A percentile compares a stretch with the other conserved stretches of the same genome.
Evolutionary conservation across 768 basidiomycete species (phyloP).

Genomic region (Podaxis sp.): DNA sequence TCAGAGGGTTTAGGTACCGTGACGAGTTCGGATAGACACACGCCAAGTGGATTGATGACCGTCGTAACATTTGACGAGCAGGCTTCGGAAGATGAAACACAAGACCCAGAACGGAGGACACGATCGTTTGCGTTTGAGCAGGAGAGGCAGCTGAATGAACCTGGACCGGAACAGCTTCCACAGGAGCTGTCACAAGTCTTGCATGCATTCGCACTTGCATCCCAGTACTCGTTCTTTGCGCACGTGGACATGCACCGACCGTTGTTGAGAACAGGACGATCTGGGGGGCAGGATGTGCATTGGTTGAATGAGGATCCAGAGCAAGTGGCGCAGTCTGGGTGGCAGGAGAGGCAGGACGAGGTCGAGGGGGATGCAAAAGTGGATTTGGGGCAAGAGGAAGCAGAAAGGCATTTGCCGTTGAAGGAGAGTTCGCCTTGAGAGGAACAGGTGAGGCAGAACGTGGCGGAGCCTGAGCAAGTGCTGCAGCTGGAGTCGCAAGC

Average conservation of each 20-base stretch:
- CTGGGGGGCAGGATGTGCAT: slow-evolving; percentile 68
- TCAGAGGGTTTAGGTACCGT: slow-evolving; percentile 43
- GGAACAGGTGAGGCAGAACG: slow-evolving; percentile 73
- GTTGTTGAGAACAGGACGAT: slow-evolving; percentile 67
- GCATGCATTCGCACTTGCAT: slow-evolving; percentile 60
- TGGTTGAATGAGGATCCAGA: slow-evolving; percentile 71
- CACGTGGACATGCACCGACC: slow-evolving; percentile 81
- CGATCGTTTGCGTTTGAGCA: slow-evolving; percentile 60
- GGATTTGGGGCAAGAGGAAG: slow-evolving; percentile 64
- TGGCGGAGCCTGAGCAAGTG: slow-evolving; percentile 65
- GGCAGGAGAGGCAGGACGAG: slow-evolving; percentile 69
- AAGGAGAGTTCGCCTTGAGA: slow-evolving; percentile 62
- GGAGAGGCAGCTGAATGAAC: slow-evolving; percentile 68
- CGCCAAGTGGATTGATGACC: slow-evolving; percentile 69
- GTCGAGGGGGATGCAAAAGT: slow-evolving; percentile 66
- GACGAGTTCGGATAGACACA: slow-evolving; percentile 79
- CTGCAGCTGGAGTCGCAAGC: slow-evolving; percentile 75
- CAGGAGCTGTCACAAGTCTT: slow-evolving; percentile 71
- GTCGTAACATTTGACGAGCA: slow-evolving; percentile 45
- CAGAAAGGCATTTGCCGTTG: slow-evolving; percentile 61
- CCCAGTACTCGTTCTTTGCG: slow-evolving; percentile 67
- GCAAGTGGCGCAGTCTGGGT: slow-evolving; percentile 81
- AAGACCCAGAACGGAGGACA: slow-evolving; percentile 65
- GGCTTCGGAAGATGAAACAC: slow-evolving; percentile 42
- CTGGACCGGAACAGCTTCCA: slow-evolving; percentile 73